phyloP scores from a whole-genome alignment of 768 basidiomycete genomes.

The Calocybe gangraenosa region DNA sequence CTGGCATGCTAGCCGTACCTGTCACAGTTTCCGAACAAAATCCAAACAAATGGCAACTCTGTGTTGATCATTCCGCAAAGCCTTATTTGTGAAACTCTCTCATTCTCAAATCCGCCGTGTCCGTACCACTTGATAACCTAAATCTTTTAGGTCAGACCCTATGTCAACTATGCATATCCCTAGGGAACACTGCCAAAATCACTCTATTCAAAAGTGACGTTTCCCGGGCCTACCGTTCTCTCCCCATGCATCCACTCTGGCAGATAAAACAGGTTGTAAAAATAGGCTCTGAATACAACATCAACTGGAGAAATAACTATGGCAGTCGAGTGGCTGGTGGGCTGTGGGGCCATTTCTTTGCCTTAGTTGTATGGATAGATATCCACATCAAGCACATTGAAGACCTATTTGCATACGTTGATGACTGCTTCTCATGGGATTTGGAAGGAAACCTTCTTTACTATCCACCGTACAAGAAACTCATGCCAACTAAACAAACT shows the following conservation, averaged over 20 bases:
- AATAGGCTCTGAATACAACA: conserved; percentile 20
- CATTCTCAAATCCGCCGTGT: background rate
- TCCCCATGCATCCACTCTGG: conserved; percentile 27
- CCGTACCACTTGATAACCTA: background rate
- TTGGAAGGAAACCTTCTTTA: conserved; percentile 15
- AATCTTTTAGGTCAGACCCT: background rate
- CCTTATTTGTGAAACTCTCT: background rate
- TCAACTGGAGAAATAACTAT: conserved; percentile 30
- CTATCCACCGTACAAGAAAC: conserved; percentile 24
- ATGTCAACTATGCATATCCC: background rate
- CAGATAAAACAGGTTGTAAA: conserved; percentile 29
- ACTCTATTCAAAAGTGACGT: conserved; percentile 36
- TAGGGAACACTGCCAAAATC: background rate
- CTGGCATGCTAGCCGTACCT: background rate
- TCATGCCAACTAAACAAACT: background rate
- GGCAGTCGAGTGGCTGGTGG: conserved; percentile 28
- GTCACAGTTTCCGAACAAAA: background rate
- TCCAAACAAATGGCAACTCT: background rate
- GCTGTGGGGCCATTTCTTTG: conserved; percentile 24
- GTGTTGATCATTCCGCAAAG: background rate
- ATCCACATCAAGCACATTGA: conserved; percentile 13
- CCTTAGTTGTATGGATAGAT: conserved; percentile 33
- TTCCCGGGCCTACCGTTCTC: conserved; percentile 24
- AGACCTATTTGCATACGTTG: conserved; percentile 24
- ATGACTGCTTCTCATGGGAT: conserved; percentile 26